A percentile compares a stretch with the other conserved stretches of the same genome.
Evolutionary conservation across 164 flowering plant genomes (phyloP).

Genomic region (Aristolochia fimbriata): DNA sequence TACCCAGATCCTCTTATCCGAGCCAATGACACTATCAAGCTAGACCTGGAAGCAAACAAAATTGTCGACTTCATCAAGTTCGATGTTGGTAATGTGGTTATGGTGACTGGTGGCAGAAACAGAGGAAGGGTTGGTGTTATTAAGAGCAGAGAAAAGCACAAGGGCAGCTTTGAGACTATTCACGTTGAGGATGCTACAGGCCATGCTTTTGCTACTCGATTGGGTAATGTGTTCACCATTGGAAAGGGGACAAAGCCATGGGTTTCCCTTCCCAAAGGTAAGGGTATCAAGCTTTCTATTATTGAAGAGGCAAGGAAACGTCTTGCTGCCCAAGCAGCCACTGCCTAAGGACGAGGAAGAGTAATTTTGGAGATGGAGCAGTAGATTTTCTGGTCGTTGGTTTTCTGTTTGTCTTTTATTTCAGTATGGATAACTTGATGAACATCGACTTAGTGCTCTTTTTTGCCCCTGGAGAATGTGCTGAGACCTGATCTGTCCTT

Average conservation of each 20-base stretch:
- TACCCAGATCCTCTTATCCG: slow-evolving; percentile 82
- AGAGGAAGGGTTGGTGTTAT: slow-evolving; percentile 71
- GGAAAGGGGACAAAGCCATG: slow-evolving; percentile 57
- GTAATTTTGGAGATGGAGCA: neutral
- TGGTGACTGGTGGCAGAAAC: slow-evolving; percentile 87
- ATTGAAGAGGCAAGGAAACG: slow-evolving; percentile 54
- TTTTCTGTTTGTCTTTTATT: neutral
- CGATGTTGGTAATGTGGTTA: slow-evolving; percentile 80
- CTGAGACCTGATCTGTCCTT: too few relatives aligned
- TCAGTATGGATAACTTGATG: too few relatives aligned
- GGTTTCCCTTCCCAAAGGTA: slow-evolving; percentile 58
- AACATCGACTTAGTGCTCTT: too few relatives aligned
- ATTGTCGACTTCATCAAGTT: slow-evolving; percentile 68
- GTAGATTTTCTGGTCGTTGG: neutral
- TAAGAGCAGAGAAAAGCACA: slow-evolving; percentile 75
- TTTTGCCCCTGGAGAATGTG: too few relatives aligned
- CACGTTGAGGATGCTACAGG: slow-evolving; percentile 66
- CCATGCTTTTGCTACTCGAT: slow-evolving; percentile 72
- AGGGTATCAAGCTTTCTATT: slow-evolving; percentile 54
- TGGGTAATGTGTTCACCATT: slow-evolving; percentile 61
- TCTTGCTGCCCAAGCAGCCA: slow-evolving; percentile 25
- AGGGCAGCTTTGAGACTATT: slow-evolving; percentile 76
- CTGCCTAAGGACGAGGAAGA: slow-evolving; percentile 16
- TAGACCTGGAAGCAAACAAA: slow-evolving; percentile 61
- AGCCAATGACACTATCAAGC: slow-evolving; percentile 77